Base-by-base conservation (phyloP, 2,329 filamentous ascomycete genomes). In the Byssochlamys sp. region DNA sequence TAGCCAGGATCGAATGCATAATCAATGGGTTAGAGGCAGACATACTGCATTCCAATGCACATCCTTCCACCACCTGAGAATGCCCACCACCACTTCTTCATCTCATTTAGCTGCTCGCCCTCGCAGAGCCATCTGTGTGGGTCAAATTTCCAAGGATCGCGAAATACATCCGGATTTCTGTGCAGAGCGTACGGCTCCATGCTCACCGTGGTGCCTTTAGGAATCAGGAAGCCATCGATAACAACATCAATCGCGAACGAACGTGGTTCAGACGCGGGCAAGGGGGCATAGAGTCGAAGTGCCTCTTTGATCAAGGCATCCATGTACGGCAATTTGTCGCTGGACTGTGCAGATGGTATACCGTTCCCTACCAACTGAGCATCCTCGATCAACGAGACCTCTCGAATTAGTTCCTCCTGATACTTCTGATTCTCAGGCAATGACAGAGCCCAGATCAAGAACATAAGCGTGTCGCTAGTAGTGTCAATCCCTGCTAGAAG, bases 401-500 rank as follows among this genome's bases (percentile, higher is more conserved):
- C 80, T 2, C 69, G 63, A 7, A 72, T 67, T 2, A 84, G 66
- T 7, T 69, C 73, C 0, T 75, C 61, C 63, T 84, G 80, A n/a
- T 74, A 76, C 6, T 60, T 56, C 4, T 62, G 55, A 54, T 80
- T 72, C 31, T 74, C 69, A 0, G 75, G 75, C 1, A 71, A 69
- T 0, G 80, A 82, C 0, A 83, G 70, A 0, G 75, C 68, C 76
- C 78, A 81, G 12, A 82, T 68, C 0, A 77, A 65, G 58, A 80
- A 81, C 74, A 80, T 80, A 1, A 80, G 59, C 0, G 78, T 78
- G 54, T 82, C 78, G 26, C 77, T 77, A 0, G 79, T 81, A 0
- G 80, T 82, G 57, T 82, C 78, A 9, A 81, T 79, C 0, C 79
- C 80, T 0, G 80, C 80, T 0, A 79, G 69, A 11, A 82, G 71